Percentiles rank a stretch among this genome's conserved stretches.
These are phyloP conservation scores for Aspergillus thermomutatus DNA, from an alignment of 2,329 filamentous ascomycete species.

Conservation along the genomic window DNA sequence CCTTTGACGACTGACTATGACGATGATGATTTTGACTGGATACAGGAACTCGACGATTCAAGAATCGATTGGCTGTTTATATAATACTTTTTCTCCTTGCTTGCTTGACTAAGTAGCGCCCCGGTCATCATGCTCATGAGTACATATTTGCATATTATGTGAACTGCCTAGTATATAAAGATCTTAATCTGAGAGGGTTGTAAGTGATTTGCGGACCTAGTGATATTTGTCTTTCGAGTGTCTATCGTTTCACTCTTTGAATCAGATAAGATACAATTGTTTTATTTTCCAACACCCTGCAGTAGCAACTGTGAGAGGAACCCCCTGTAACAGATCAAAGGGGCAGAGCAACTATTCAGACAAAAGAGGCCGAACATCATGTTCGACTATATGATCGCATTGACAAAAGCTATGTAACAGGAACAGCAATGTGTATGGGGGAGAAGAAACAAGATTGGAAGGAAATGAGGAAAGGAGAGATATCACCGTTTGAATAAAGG, in stretches of 20 bases:
- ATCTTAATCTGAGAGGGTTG: neutral
- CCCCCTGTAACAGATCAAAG: neutral
- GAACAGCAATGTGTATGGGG: constrained; percentile 8
- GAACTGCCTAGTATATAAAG: neutral
- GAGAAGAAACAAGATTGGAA: neutral
- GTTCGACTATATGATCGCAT: constrained; percentile 1
- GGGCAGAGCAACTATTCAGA: neutral
- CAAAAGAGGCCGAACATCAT: neutral
- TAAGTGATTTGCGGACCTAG: neutral
- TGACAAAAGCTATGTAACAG: constrained; percentile 9
- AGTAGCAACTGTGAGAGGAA: neutral
- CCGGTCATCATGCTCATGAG: neutral
- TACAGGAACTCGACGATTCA: constrained; percentile 39
- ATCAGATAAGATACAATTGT: neutral
- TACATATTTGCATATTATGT: neutral
- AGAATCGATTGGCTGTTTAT: constrained; percentile 42
- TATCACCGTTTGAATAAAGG: neutral
- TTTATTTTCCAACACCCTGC: neutral
- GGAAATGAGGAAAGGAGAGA: neutral
- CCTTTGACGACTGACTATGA: constrained; percentile 17
- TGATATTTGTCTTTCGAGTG: neutral
- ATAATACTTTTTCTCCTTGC: constrained; percentile 14
- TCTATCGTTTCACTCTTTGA: neutral
- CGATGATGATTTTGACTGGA: constrained; percentile 38
- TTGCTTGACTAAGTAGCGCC: neutral